Evolutionary conservation across 805 yeast species (phyloP).

Genomic region (Nakazawaea ishiwadae): DNA sequence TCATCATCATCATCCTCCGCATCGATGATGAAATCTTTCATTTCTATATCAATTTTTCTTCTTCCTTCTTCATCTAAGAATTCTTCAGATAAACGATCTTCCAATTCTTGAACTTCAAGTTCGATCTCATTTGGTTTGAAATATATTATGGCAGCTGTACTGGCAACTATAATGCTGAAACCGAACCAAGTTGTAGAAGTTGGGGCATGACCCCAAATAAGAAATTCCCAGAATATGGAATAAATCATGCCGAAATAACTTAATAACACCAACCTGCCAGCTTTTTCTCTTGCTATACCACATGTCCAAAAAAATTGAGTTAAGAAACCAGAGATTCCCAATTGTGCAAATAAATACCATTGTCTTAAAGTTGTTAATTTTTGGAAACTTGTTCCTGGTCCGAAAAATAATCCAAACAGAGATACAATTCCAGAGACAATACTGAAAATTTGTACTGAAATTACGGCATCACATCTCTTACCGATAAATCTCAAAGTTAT

Average conservation of each 20-base stretch:
- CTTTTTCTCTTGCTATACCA: constrained; percentile 41
- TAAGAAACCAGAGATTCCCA: constrained; percentile 40
- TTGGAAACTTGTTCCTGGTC: constrained; percentile 32
- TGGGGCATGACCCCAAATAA: constrained; percentile 39
- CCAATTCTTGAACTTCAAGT: not conserved
- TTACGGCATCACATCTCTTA: constrained; percentile 35
- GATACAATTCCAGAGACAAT: constrained; percentile 30
- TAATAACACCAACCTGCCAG: constrained; percentile 36
- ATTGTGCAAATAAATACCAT: constrained; percentile 32
- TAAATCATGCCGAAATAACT: constrained; percentile 39
- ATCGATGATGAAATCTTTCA: constrained; percentile 5
- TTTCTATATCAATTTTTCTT: not conserved
- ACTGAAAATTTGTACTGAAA: constrained; percentile 40
- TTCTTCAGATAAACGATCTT: not conserved
- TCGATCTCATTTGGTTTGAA: constrained; percentile 8
- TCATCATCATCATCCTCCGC: not conserved
- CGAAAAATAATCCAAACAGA: constrained; percentile 23
- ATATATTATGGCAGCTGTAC: constrained; percentile 22
- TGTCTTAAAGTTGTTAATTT: constrained; percentile 22
- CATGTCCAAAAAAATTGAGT: constrained; percentile 43
- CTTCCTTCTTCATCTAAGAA: constrained; percentile 1
- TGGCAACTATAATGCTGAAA: constrained; percentile 31
- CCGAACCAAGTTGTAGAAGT: constrained; percentile 37
- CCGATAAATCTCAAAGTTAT: constrained; percentile 38
- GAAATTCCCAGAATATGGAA: constrained; percentile 39